Base-by-base conservation (phyloP, 1,284 basidiomycete genomes). In the Pterula multifida region DNA sequence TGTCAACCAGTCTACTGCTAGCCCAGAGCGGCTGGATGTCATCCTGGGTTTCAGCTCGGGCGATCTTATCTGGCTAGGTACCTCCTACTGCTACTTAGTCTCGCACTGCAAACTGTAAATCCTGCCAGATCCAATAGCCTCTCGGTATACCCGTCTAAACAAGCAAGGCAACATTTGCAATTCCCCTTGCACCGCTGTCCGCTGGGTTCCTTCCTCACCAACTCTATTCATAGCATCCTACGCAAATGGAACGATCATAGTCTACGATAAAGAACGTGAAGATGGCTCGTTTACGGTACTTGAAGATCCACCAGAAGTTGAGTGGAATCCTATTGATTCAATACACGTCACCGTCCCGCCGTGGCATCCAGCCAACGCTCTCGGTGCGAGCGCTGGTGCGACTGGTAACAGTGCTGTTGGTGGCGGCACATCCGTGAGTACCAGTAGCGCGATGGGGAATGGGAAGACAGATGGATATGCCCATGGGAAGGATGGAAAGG, bases 1-100 rank as follows among this genome's bases (percentile, higher is more conserved):
- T 58, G 79, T 96, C 47, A 96, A 96, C 58, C 67, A 75, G 13
- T 67, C 78, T 4, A 97, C 91, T 1, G 79, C 85, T 6, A 81
- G 78, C 9, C 70, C 82, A 3, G 85, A 90, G 49, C 78, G 81
- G 44, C 68, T 98, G 36, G 96, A 98, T 61, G 74, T 97, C 11
- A 76, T 98, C 50, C 85, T 98, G 57, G 95, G 95, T 1, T 98
- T 98, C 62, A 76, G 73, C 55, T 87, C 90, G 0, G 95, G 95
- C 13, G 95, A 98, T 65, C 71, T 98, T 22, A 68, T 98, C 48
- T 96, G 93, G 90, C 74, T 96, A 53, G 89, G 88, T 85, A 57
- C 55, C 72, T 65, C 42, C 11, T n/a, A n/a, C n/a, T n/a, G n/a
- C n/a, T 36, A 54, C 22, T 23, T 17, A 36, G 22, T 39, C 2